Evolutionary conservation across 257 asterid genomes (phyloP), one percentile per base, ranked within the genome.

Genomic region (Phtheirospermum japonicum): DNA sequence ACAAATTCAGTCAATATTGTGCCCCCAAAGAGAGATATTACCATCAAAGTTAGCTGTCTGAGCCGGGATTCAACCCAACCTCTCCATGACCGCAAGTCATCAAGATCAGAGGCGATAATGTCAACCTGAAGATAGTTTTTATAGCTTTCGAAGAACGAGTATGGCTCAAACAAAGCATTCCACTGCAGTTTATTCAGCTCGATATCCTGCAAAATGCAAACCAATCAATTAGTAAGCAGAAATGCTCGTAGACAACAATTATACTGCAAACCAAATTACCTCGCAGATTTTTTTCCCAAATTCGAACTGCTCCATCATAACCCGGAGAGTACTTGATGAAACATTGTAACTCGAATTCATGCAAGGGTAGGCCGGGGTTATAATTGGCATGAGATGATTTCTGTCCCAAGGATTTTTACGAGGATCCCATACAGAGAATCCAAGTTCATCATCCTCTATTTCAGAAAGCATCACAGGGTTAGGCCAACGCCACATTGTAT

Each of bases 21-120:
- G 26, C 26, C 46, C 61, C 34, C 46, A 45, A 65, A 67, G 70
- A 68, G 19, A 75, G 77, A 73, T 49, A 65, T 73, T 92, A 93
- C 99, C 97, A 83, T 93, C 64, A 85, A 66, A 45, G 95, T 93
- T 28, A 93, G 77, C 76, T 87, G 96, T 67, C 99, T 85, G 63
- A 93, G 72, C 34, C 99, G 94, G 59, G 99, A 93, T 73, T 87
- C 97, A 48, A 93, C 95, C 99, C 99, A 85, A 66, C 99, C 99
- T 73, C 79, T 85, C 99, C 99, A 93, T 57, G 90, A 77, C 62
- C 97, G 96, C 79, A 93, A 77, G 71, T 89, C 99, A 79, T 93
- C 95, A 57, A 32, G 70, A 78, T 87, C 87, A 61, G 87, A 79
- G 40, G 99, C 99, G 56, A 81, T 76, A 23, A 89, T 79, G 63